Conservation (phyloP, 1,284 basidiomycete species). For the Thecaphora thlaspeos region DNA sequence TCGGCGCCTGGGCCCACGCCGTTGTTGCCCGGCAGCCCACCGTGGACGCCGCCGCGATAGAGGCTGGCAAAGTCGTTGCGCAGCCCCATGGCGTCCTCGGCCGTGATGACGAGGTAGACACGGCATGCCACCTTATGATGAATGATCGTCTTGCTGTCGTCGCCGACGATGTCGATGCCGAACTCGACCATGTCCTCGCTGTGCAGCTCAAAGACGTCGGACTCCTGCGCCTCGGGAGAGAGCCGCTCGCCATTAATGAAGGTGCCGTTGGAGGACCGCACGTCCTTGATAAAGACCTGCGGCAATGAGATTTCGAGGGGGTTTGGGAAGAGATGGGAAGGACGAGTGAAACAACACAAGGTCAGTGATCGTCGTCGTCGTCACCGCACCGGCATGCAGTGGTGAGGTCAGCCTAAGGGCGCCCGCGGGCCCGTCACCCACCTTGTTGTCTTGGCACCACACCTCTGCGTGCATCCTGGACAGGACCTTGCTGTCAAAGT, state of each 20-base stretch:
- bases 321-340: no score
- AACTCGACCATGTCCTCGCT: constrained; percentile 94
- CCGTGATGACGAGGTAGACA: constrained; percentile 80
- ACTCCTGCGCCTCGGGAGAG: constrained; percentile 84
- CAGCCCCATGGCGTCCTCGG: constrained; percentile 69
- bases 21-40: constrained; percentile 45
- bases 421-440: constrained; percentile 3
- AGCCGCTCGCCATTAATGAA: constrained; percentile 96
- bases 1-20: constrained; percentile 54
- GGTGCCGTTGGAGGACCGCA: constrained; percentile 96
- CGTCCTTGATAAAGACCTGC: constrained; percentile 95
- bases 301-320: no score
- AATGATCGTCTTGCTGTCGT: constrained; percentile 96
- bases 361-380: no score
- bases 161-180: constrained; percentile 96
- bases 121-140: constrained; percentile 98
- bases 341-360: no score
- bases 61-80: constrained; percentile 54
- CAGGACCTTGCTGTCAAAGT: constrained; percentile 95
- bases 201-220: constrained; percentile 89
- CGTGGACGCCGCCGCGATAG: constrained; percentile 52
- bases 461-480: constrained; percentile 96
- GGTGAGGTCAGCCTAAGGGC: no score
- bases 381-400: no score
- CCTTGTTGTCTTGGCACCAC: constrained; percentile 76